Percentiles rank a stretch among this genome's conserved stretches.
Evolutionary conservation across 1,284 basidiomycete species (phyloP).

Genomic region (Papiliotrema fonsecae): DNA sequence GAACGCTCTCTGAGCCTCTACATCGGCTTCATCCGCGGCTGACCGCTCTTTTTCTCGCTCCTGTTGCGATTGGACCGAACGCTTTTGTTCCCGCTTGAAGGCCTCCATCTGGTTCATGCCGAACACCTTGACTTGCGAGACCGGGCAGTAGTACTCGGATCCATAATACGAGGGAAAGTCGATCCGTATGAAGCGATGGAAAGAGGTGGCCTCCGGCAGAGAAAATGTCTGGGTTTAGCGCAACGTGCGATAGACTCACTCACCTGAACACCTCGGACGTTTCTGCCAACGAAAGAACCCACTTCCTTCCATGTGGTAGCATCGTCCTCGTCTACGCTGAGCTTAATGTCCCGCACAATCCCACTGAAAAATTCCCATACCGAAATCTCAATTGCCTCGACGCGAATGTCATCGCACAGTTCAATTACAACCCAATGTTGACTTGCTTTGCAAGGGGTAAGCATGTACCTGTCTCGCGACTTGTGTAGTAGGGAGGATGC

Average conservation of each 20-base stretch:
- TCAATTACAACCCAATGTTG: constrained; percentile 88
- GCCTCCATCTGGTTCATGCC: constrained; percentile 95
- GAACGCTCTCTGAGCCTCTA: constrained; percentile 6
- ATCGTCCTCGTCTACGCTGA: constrained; percentile 76
- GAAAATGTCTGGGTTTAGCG: constrained; percentile 56
- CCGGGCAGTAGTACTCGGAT: constrained; percentile 92
- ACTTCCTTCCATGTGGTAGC: constrained; percentile 52
- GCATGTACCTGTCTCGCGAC: constrained; percentile 94
- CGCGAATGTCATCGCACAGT: constrained; percentile 92
- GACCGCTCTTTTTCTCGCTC: constrained; percentile 16
- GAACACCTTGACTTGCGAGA: constrained; percentile 88
- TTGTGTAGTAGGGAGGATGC: constrained; percentile 77
- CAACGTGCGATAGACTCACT: constrained; percentile 22
- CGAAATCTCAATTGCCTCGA: constrained; percentile 92
- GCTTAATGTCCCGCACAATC: constrained; percentile 85
- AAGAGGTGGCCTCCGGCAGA: constrained; percentile 59
- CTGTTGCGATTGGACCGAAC: constrained; percentile 2
- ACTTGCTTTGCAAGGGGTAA: constrained; percentile 73
- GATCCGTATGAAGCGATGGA: constrained; percentile 89
- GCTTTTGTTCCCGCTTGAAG: constrained; percentile 75
- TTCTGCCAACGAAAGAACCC: constrained; percentile 77
- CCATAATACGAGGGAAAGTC: constrained; percentile 94
- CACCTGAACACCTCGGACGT: constrained; percentile 87
- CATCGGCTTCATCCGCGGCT: constrained; percentile 13
- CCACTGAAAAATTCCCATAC: constrained; percentile 99